phyloP scores from a whole-genome alignment of 768 basidiomycete species.

The Boletus sp. region DNA sequence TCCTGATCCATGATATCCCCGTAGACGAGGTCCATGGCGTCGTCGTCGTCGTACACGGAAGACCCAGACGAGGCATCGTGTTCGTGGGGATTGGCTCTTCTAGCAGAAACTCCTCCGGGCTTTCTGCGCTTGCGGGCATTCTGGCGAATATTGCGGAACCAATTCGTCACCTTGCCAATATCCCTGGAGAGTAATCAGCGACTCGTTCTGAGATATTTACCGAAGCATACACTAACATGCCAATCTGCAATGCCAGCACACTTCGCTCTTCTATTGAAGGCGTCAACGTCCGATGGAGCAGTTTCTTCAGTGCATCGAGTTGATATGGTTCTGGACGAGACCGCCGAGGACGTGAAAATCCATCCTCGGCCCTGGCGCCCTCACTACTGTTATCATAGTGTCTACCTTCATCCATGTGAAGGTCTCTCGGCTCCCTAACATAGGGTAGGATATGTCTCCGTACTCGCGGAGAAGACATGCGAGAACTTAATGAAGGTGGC shows the following conservation, averaged over 20 bases:
- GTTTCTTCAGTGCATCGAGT: slow-evolving; percentile 68
- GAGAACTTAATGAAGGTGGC: slow-evolving; percentile 29
- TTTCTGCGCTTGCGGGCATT: slow-evolving; percentile 72
- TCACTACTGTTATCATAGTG: slow-evolving; percentile 24
- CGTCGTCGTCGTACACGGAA: slow-evolving; percentile 43
- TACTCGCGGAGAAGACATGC: slow-evolving; percentile 29
- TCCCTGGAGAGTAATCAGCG: slow-evolving; percentile 48
- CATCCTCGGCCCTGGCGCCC: slow-evolving; percentile 23
- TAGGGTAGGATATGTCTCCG: slow-evolving; percentile 30
- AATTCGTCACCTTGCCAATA: slow-evolving; percentile 81
- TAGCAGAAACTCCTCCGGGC: slow-evolving; percentile 40
- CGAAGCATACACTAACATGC: slow-evolving; percentile 52
- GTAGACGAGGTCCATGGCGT: slow-evolving; percentile 51
- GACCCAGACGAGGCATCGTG: slow-evolving; percentile 54
- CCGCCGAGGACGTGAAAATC: slow-evolving; percentile 58
- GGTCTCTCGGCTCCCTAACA: slow-evolving; percentile 26
- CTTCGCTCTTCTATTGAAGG: slow-evolving; percentile 81
- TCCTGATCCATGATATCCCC: slow-evolving; percentile 48
- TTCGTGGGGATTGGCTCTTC: slow-evolving; percentile 40
- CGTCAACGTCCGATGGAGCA: slow-evolving; percentile 65
- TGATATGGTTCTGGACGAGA: slow-evolving; percentile 80
- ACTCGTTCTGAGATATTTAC: not conserved
- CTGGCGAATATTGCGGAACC: slow-evolving; percentile 84
- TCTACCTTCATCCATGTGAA: slow-evolving; percentile 26
- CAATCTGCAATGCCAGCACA: slow-evolving; percentile 70